These are phyloP conservation scores for Rhynchospora breviuscula DNA, from an alignment of 176 grass and related monocot genomes.

Conservation along the genomic window DNA sequence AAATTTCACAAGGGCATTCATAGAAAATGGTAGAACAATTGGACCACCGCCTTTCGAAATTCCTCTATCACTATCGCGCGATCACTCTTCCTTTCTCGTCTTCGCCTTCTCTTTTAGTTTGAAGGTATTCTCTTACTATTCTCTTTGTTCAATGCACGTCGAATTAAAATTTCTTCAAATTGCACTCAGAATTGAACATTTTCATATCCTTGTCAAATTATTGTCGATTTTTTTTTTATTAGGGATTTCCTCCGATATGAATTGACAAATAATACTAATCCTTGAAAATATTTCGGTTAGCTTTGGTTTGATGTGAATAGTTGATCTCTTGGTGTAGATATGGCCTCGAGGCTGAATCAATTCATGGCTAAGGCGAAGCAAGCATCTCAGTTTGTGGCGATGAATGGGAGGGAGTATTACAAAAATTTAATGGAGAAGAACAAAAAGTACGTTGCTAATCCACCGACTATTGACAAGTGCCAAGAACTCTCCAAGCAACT, in stretches of 20 bases:
- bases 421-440: constrained; percentile 91
- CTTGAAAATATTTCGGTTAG: background rate
- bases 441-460: constrained; percentile 70
- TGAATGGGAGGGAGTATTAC: constrained; percentile 53
- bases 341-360: constrained; percentile 77
- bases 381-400: constrained; percentile 49
- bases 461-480: constrained; percentile 74
- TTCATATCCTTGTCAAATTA: background rate
- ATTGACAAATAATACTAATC: background rate
- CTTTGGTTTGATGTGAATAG: background rate
- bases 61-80: background rate
- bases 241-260: background rate
- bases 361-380: constrained; percentile 53
- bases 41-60: background rate
- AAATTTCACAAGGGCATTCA: too few species aligned
- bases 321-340: constrained; percentile 27
- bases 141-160: background rate
- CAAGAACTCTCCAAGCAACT: constrained; percentile 92
- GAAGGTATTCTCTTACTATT: background rate
- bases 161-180: background rate
- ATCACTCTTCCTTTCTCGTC: background rate
- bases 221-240: background rate
- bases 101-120: background rate
- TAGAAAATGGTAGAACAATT: background rate
- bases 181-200: background rate